Percentiles rank a stretch among this genome's conserved stretches.
Evolutionary conservation across 805 yeast genomes (phyloP).

Genomic region (Nakazawaea holstii): DNA sequence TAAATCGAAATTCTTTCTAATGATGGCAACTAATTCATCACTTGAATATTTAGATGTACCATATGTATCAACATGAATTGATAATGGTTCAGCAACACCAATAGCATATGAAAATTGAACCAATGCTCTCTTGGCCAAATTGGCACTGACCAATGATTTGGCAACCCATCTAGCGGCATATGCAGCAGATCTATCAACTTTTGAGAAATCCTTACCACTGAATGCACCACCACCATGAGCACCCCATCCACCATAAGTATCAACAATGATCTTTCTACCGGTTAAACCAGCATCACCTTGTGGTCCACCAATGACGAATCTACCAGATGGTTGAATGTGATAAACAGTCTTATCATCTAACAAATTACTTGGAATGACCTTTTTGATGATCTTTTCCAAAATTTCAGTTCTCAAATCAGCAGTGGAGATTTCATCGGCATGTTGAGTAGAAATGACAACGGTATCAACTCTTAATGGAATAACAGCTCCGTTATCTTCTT

Average conservation of each 20-base stretch:
- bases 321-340: conserved; percentile 99
- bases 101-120: conserved; percentile 99
- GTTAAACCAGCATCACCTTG: conserved; percentile 99
- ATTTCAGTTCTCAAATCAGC: conserved; percentile 84
- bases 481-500: conserved; percentile 91
- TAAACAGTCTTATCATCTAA: conserved; percentile 93
- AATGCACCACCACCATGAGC: conserved; percentile 99
- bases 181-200: conserved; percentile 99
- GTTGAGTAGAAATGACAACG: conserved; percentile 95
- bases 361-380: conserved; percentile 85
- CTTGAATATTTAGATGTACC: conserved; percentile 93
- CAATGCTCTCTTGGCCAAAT: conserved; percentile 92
- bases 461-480: conserved; percentile 96
- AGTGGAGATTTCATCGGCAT: conserved; percentile 92
- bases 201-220: conserved; percentile 99
- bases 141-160: conserved; percentile 92
- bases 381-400: conserved; percentile 74
- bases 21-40: conserved; percentile 85
- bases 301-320: conserved; percentile 99
- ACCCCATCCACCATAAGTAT: conserved; percentile 99
- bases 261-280: conserved; percentile 99
- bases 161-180: conserved; percentile 99
- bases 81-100: conserved; percentile 99
- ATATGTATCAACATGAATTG: conserved; percentile 95
- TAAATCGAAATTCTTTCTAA: conserved; percentile 92